Conservation (phyloP, 2,329 filamentous ascomycete species). For the Monilinia aucupariae region DNA sequence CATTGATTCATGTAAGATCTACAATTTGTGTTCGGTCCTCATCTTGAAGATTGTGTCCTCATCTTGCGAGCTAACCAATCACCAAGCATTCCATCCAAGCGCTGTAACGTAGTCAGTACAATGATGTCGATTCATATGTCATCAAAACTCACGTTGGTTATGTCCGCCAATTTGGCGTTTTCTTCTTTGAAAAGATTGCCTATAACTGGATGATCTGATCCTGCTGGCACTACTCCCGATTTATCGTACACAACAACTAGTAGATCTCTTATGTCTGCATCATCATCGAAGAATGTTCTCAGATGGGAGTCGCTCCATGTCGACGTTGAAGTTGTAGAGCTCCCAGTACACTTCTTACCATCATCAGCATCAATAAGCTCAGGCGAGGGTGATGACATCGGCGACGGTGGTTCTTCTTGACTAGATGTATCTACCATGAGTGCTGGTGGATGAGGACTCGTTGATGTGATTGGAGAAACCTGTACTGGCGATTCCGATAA, state of each 20-base stretch:
- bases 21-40: constrained; percentile 11
- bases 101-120: constrained; percentile 40
- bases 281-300: constrained; percentile 84
- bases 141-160: constrained; percentile 60
- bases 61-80: constrained; percentile 72
- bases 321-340: constrained; percentile 51
- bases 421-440: constrained; percentile 68
- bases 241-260: constrained; percentile 91
- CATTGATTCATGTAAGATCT: constrained; percentile 32
- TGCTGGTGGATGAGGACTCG: constrained; percentile 52
- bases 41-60: constrained; percentile 39
- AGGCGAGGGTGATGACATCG: constrained; percentile 58
- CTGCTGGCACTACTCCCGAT: constrained; percentile 70
- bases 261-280: constrained; percentile 82
- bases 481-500: constrained; percentile 65
- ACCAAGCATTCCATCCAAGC: constrained; percentile 81
- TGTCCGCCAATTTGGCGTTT: constrained; percentile 77
- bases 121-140: not conserved
- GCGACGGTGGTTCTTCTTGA: constrained; percentile 59
- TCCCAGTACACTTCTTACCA: constrained; percentile 38
- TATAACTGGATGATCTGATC: constrained; percentile 80
- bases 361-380: constrained; percentile 51
- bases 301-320: constrained; percentile 85
- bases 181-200: constrained; percentile 79
- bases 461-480: constrained; percentile 51